These are phyloP conservation scores for Ogataea pignaliae DNA, from an alignment of 805 yeast species.

Conservation along the genomic window DNA sequence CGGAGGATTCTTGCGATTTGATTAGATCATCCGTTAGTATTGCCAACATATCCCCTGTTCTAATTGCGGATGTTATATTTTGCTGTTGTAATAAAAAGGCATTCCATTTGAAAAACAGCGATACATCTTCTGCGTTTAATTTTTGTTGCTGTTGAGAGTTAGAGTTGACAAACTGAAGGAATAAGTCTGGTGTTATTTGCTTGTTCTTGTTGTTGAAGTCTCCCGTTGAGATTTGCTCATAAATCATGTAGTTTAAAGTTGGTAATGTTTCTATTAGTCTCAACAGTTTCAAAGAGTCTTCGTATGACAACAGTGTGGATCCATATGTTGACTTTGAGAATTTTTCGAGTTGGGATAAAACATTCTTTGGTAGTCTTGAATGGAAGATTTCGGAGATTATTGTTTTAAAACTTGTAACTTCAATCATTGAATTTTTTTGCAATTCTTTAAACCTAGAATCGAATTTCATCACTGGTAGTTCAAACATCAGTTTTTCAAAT, in stretches of 20 bases:
- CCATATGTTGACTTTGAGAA: conserved; percentile 33
- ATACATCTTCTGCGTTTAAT: conserved; percentile 25
- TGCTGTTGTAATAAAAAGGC: conserved; percentile 25
- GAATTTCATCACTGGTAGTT: conserved; percentile 27
- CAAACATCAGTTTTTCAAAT: conserved; percentile 20
- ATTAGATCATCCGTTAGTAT: conserved; percentile 51
- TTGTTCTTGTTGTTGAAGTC: conserved; percentile 15
- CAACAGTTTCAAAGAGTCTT: conserved; percentile 43
- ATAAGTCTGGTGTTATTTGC: conserved; percentile 21
- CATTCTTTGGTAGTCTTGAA: conserved; percentile 37
- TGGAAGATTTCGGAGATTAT: conserved; percentile 25
- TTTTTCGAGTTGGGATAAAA: conserved; percentile 56
- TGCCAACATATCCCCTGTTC: conserved; percentile 30
- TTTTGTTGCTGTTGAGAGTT: conserved; percentile 4
- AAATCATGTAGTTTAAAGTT: conserved; percentile 27
- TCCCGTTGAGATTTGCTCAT: conserved; percentile 24
- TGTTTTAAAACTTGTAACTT: conserved; percentile 15
- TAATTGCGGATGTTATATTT: conserved; percentile 21
- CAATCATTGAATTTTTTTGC: conserved; percentile 10
- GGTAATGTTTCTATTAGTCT: conserved; percentile 38
- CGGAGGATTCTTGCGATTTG: conserved; percentile 43
- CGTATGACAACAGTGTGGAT: conserved; percentile 39
- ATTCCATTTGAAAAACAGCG: conserved; percentile 34
- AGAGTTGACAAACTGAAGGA: conserved; percentile 22
- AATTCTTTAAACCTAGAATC: conserved; percentile 16